Evolutionary conservation across 768 basidiomycete genomes (phyloP).

Genomic region (Daedalea quercina): DNA sequence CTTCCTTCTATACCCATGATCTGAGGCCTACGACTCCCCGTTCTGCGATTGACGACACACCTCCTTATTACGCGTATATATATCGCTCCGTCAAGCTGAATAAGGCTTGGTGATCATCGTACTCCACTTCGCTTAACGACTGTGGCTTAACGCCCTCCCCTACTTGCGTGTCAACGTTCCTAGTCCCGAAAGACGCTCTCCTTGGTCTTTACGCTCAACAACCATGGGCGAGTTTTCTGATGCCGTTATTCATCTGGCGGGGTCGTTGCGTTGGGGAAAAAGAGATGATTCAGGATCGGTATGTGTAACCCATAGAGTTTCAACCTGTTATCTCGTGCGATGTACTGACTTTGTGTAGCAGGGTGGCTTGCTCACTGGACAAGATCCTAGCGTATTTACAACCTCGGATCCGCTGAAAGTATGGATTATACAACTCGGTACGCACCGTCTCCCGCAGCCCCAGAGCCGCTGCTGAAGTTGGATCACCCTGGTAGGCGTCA

Average conservation of each 20-base stretch:
- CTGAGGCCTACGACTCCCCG: too few relatives aligned
- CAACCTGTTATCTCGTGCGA: too few relatives aligned
- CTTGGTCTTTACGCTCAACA: neutral
- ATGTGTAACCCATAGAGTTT: too few relatives aligned
- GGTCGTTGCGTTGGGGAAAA: conserved; percentile 3
- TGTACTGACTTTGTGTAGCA: conserved; percentile 18
- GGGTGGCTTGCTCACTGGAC: conserved; percentile 73
- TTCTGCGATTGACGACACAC: too few relatives aligned
- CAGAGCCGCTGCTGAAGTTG: neutral
- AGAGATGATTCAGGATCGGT: conserved; percentile 28
- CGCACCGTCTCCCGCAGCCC: conserved; percentile 15
- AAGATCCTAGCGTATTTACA: conserved; percentile 65
- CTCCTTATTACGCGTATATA: too few relatives aligned
- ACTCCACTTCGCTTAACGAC: neutral
- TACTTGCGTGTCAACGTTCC: too few relatives aligned
- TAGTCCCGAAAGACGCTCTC: neutral
- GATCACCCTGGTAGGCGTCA: conserved; percentile 48
- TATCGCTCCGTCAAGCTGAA: too few relatives aligned
- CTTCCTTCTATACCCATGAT: too few relatives aligned
- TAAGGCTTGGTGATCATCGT: neutral
- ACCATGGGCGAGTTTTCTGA: conserved; percentile 12
- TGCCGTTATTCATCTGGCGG: conserved; percentile 9
- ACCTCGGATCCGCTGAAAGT: conserved; percentile 60
- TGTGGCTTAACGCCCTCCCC: neutral
- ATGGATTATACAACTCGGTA: conserved; percentile 75